These are phyloP conservation scores for Curvularia lunata DNA, from an alignment of 2,329 filamentous ascomycete species.

Conservation along the genomic window DNA sequence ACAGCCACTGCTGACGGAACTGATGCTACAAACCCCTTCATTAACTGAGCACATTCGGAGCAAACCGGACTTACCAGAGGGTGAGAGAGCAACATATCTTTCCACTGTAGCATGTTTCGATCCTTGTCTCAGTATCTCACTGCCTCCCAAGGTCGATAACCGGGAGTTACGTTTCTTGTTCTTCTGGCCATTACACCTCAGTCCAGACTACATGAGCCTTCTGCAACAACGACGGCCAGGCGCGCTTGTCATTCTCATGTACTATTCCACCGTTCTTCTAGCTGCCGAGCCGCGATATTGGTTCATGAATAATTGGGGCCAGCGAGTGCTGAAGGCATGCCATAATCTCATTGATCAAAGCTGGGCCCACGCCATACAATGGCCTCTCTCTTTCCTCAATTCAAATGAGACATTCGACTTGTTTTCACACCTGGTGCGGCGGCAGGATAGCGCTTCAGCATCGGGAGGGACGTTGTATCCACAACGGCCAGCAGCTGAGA, in stretches of 20 bases:
- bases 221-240: conserved; percentile 42
- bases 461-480: conserved; percentile 2
- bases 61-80: conserved; percentile 26
- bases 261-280: conserved; percentile 48
- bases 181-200: conserved; percentile 49
- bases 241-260: conserved; percentile 48
- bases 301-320: conserved; percentile 50
- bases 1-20: conserved; percentile 38
- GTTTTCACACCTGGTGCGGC: conserved; percentile 6
- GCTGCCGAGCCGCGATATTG: conserved; percentile 46
- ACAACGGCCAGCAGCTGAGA: conserved; percentile 5
- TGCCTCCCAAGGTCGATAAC: conserved; percentile 35
- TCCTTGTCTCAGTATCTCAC: conserved; percentile 28
- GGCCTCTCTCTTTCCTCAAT: conserved; percentile 33
- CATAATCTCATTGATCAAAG: conserved; percentile 29
- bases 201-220: conserved; percentile 38
- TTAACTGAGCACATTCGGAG: conserved; percentile 31
- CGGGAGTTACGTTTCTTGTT: conserved; percentile 47
- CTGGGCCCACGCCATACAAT: conserved; percentile 35
- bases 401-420: conserved; percentile 15
- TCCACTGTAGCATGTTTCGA: conserved; percentile 27
- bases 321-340: conserved; percentile 35
- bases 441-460: neutral
- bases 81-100: conserved; percentile 25
- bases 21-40: conserved; percentile 29